Percentiles rank a stretch among this genome's conserved stretches.
These are phyloP conservation scores for Entelexis paramagnoliae DNA, from an alignment of 1,139 yeast species.

Conservation along the genomic window DNA sequence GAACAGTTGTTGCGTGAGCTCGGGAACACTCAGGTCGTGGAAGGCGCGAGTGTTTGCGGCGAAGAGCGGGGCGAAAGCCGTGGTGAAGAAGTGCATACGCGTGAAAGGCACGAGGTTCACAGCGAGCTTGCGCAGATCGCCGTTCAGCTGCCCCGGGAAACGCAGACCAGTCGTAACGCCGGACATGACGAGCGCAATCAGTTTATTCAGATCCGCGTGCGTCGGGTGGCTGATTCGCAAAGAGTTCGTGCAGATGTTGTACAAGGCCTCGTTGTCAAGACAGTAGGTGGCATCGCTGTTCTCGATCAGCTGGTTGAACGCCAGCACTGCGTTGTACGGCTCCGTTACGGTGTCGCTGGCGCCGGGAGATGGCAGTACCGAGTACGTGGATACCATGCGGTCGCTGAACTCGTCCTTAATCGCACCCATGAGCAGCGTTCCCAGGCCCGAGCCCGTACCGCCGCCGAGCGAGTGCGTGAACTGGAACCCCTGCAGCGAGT, in stretches of 20 bases:
- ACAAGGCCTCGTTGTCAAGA: constrained; percentile 39
- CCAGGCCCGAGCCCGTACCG: constrained; percentile 41
- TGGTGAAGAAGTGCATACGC: constrained; percentile 40
- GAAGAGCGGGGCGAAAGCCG: constrained; percentile 39
- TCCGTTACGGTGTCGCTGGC: constrained; percentile 40
- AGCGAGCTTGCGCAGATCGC: constrained; percentile 39
- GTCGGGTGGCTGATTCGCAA: constrained; percentile 35
- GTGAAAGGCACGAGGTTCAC: constrained; percentile 41
- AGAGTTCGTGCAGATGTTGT: constrained; percentile 37
- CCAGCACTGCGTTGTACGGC: constrained; percentile 38
- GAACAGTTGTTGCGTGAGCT: constrained; percentile 39
- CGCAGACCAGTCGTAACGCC: constrained; percentile 40
- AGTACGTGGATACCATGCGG: constrained; percentile 40
- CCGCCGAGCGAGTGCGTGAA: constrained; percentile 41
- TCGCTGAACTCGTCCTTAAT: constrained; percentile 40
- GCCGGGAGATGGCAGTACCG: constrained; percentile 39
- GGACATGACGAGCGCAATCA: constrained; percentile 39
- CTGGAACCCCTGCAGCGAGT: constrained; percentile 41
- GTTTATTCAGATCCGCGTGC: constrained; percentile 36
- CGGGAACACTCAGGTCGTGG: constrained; percentile 37
- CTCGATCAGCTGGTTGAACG: constrained; percentile 38
- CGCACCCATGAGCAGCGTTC: constrained; percentile 35
- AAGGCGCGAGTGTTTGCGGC: constrained; percentile 34
- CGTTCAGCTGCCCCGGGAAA: constrained; percentile 41
- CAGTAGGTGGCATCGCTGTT: constrained; percentile 39